phyloP scores from a whole-genome alignment of 495 filamentous ascomycete species.

The Thermothielavioides terrestris region DNA sequence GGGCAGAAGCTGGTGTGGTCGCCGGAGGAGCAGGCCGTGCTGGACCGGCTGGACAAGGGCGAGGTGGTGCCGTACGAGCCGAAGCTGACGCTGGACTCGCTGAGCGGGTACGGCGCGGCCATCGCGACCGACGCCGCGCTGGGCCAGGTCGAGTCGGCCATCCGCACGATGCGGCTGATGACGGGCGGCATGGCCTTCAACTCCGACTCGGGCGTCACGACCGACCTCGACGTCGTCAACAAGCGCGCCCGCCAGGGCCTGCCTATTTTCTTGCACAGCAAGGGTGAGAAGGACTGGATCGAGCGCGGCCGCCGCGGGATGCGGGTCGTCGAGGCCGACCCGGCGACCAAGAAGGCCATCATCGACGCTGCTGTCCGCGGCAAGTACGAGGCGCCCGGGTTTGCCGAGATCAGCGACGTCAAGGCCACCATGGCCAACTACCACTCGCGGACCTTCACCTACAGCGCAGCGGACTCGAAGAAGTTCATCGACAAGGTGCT shows the following conservation, averaged over 20 bases:
- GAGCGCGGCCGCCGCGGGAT: slow-evolving; percentile 4
- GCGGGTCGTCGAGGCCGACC: slow-evolving; percentile 11
- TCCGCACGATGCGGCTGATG: slow-evolving; percentile 26
- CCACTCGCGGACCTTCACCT: slow-evolving; percentile 19
- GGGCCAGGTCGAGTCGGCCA: slow-evolving; percentile 20
- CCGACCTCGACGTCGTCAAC: slow-evolving; percentile 7
- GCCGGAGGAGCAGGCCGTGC: slow-evolving; percentile 15
- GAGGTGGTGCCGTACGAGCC: slow-evolving; percentile 20
- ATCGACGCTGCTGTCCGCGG: slow-evolving; percentile 34
- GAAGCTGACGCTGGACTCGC: slow-evolving; percentile 10
- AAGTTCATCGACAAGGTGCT: slow-evolving; percentile 22
- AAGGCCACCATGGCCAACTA: slow-evolving; percentile 28
- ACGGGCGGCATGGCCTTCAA: slow-evolving; percentile 25
- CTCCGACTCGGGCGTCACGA: slow-evolving; percentile 16
- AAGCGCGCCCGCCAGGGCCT: slow-evolving; percentile 16
- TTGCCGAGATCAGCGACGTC: slow-evolving; percentile 24
- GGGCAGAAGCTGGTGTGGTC: slow-evolving; percentile 9
- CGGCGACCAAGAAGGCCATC: slow-evolving; percentile 28
- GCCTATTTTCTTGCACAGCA: slow-evolving; percentile 26
- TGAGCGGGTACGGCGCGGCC: slow-evolving; percentile 27
- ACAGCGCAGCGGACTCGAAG: slow-evolving; percentile 13
- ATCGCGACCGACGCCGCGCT: slow-evolving; percentile 19
- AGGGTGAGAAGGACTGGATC: slow-evolving; percentile 33
- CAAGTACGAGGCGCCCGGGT: slow-evolving; percentile 27
- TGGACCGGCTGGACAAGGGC: slow-evolving; percentile 23